A percentile compares a stretch with the other conserved stretches of the same genome.
Conservation (phyloP, 768 basidiomycete genomes). For the Leucogyrophana mollusca region DNA sequence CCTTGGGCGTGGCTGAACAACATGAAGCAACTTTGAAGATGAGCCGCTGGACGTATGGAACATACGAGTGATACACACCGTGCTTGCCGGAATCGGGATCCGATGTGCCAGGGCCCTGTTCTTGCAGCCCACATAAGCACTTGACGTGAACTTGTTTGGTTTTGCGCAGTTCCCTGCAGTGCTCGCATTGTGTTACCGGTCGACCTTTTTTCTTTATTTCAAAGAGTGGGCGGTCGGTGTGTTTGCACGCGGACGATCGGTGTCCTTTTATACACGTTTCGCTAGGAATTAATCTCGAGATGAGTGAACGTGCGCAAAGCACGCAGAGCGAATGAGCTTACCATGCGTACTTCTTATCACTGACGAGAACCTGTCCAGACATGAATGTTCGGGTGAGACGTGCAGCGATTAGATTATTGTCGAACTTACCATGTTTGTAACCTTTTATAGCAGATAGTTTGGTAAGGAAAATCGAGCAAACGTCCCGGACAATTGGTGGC, state of each 20-base stretch:
- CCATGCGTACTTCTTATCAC: conserved; percentile 83
- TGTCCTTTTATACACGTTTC: conserved; percentile 95
- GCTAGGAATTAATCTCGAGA: conserved; percentile 37
- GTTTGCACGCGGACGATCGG: conserved; percentile 85
- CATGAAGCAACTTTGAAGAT: conserved; percentile 42
- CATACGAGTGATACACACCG: conserved; percentile 47
- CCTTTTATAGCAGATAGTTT: conserved; percentile 10
- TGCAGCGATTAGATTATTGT: conserved; percentile 1
- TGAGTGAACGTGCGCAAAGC: conserved; percentile 7
- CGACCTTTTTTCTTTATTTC: conserved; percentile 72
- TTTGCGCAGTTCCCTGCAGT: conserved; percentile 47
- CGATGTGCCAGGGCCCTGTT: conserved; percentile 19
- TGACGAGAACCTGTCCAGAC: conserved; percentile 59
- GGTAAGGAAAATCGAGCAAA: conserved; percentile 3
- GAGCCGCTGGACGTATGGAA: conserved; percentile 26
- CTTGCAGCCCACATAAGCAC: conserved; percentile 41
- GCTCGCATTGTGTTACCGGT: conserved; percentile 54
- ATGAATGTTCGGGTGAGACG: not conserved
- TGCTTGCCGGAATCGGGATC: conserved; percentile 48
- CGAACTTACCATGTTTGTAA: conserved; percentile 42
- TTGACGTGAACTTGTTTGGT: conserved; percentile 45
- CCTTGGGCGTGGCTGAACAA: conserved; percentile 51
- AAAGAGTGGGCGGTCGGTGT: conserved; percentile 83
- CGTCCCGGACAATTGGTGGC: conserved; percentile 37
- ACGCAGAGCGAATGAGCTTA: conserved; percentile 33